These are phyloP conservation scores for Pyrenochaeta sp. DNA, from an alignment of 2,329 filamentous ascomycete species.

Conservation along the genomic window DNA sequence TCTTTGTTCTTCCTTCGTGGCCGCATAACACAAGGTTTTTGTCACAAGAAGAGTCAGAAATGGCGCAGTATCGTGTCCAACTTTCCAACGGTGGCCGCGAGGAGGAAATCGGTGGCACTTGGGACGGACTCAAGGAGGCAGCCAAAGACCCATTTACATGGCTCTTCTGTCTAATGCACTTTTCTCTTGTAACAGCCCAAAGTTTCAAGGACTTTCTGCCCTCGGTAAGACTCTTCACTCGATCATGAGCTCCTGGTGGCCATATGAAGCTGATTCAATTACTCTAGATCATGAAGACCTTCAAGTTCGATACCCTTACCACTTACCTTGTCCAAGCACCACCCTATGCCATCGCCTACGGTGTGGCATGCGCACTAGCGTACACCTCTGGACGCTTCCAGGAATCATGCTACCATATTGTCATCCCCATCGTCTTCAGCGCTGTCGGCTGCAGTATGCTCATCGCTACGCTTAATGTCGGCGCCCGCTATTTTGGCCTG, in stretches of 20 bases:
- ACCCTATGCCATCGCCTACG: slow-evolving; percentile 46
- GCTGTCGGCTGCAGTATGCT: slow-evolving; percentile 32
- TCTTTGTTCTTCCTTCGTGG: slow-evolving; percentile 38
- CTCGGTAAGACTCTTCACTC: slow-evolving; percentile 16
- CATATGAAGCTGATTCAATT: background rate
- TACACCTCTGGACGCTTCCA: slow-evolving; percentile 38
- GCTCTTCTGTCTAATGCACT: slow-evolving; percentile 52
- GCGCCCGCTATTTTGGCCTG: slow-evolving; percentile 38
- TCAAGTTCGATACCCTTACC: slow-evolving; percentile 21
- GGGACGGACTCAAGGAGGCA: slow-evolving; percentile 48
- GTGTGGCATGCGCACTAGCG: slow-evolving; percentile 28
- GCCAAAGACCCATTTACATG: slow-evolving; percentile 51
- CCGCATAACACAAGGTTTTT: slow-evolving; percentile 20
- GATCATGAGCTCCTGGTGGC: background rate
- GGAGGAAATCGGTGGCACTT: slow-evolving; percentile 52
- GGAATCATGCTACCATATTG: slow-evolving; percentile 40
- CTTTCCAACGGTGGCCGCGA: slow-evolving; percentile 40
- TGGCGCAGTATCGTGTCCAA: slow-evolving; percentile 37
- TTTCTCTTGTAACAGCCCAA: slow-evolving; percentile 42
- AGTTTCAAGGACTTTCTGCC: slow-evolving; percentile 45
- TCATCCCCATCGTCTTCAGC: slow-evolving; percentile 29
- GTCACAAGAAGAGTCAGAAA: slow-evolving; percentile 26
- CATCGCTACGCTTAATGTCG: slow-evolving; percentile 39
- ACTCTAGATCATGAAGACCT: slow-evolving; percentile 27
- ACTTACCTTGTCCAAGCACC: slow-evolving; percentile 55